Base-by-base conservation (phyloP, 148 eudicot genomes). In the Simmondsia chinensis region DNA sequence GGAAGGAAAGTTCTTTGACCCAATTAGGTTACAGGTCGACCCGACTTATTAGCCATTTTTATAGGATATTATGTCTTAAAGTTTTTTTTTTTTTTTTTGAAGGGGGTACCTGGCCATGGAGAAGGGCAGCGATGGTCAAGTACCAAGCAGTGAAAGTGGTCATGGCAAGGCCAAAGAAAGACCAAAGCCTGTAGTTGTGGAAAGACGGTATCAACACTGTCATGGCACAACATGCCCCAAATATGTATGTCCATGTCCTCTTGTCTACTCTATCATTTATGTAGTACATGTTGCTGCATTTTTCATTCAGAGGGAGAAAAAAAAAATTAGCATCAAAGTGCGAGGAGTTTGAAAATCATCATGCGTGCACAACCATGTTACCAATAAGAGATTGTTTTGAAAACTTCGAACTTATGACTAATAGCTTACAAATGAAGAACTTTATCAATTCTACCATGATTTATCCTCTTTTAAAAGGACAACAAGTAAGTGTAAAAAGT, bases 131-230 rank as follows among this genome's bases (percentile, higher is more conserved):
- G 30, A 79, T 63, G 65, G 87, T 65, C 48, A 79, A 5, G 53
- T 82, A 82, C 91, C 91, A 82, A 33, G 91, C 84, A 22, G 91
- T 82, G 52, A 71, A 82, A 37, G 91, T 73, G 54, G 91, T 82
- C 91, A 82, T 82, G 14, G 68, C 78, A 9, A 81, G 83, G 1
- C 89, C 89, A 23, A 77, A 54, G 48, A 74, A 77, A 1, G 84
- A 81, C 89, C 83, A 76, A 48, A 76, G 57, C 55, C 88, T 64
- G 39, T 76, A 80, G 61, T 80, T 80, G 43, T 81, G 88, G 46
- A 70, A 76, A n/a, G 83, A 76, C 0, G 87, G 82, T 46, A 76
- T 61, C 52, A 72, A 76, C 39, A 76, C 83, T 4, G 88, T 76
- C 1, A 80, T 76, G 8, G 80, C 88, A 58, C 83, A 80, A 43